Conservation (phyloP, 1,284 basidiomycete species). For the Austroboletus rostrupii region DNA sequence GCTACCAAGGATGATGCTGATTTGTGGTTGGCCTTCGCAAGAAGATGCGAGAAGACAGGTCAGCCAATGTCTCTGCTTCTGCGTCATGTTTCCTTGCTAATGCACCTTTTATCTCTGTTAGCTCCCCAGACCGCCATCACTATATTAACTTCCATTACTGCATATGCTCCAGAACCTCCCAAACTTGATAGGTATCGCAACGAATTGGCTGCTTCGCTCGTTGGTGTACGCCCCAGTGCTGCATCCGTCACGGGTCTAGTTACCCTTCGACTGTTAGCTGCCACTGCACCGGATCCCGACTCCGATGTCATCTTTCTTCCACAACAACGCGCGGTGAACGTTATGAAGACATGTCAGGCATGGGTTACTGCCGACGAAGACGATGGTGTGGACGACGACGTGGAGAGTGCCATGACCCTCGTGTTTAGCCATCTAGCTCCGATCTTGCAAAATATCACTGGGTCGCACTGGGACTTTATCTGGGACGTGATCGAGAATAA, state of each 20-base stretch:
- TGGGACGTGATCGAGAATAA: slow-evolving; percentile 89
- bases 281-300: slow-evolving; percentile 74
- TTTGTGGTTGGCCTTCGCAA: slow-evolving; percentile 68
- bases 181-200: slow-evolving; percentile 84
- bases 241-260: slow-evolving; percentile 69
- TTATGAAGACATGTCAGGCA: slow-evolving; percentile 80
- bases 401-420: slow-evolving; percentile 74
- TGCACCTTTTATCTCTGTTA: slow-evolving; percentile 26
- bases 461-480: slow-evolving; percentile 89
- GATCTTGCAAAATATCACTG: slow-evolving; percentile 83
- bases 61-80: background rate
- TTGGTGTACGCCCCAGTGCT: slow-evolving; percentile 63
- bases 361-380: slow-evolving; percentile 76
- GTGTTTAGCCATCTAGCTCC: slow-evolving; percentile 80
- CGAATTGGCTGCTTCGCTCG: slow-evolving; percentile 78
- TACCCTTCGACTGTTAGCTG: slow-evolving; percentile 68
- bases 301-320: slow-evolving; percentile 85
- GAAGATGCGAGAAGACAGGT: slow-evolving; percentile 62
- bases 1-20: slow-evolving; percentile 66
- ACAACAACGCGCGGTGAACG: slow-evolving; percentile 82
- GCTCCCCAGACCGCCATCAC: slow-evolving; percentile 67
- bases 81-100: slow-evolving; percentile 1
- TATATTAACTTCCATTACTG: slow-evolving; percentile 61
- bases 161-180: slow-evolving; percentile 63
- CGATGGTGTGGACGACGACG: slow-evolving; percentile 48